Percentiles rank a stretch among this genome's conserved stretches.
Conservation (phyloP, 805 yeast species). For the Yarrowia sp. region DNA sequence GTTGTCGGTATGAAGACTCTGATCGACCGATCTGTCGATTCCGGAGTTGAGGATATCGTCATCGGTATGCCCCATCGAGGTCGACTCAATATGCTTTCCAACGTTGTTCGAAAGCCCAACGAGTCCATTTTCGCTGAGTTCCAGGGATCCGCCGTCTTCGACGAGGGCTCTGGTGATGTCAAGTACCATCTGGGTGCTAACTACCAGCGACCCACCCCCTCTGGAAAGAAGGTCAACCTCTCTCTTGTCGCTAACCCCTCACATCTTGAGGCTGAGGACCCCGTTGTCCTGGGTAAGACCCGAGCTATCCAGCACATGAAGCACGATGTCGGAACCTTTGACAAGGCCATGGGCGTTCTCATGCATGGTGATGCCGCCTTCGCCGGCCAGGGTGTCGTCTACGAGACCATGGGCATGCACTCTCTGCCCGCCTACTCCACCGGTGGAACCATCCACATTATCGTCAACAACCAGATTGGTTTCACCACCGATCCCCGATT, state of each 20-base stretch:
- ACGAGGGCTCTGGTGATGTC: slow-evolving; percentile 98
- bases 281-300: slow-evolving; percentile 96
- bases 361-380: slow-evolving; percentile 99
- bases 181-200: slow-evolving; percentile 99
- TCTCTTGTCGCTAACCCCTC: slow-evolving; percentile 98
- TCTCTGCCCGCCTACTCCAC: slow-evolving; percentile 92
- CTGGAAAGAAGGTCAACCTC: slow-evolving; percentile 92
- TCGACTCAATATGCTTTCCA: slow-evolving; percentile 93
- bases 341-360: slow-evolving; percentile 86
- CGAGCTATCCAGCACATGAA: slow-evolving; percentile 93
- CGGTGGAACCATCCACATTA: slow-evolving; percentile 97
- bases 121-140: slow-evolving; percentile 97
- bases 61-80: slow-evolving; percentile 99
- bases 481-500: slow-evolving; percentile 98
- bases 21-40: slow-evolving; percentile 81
- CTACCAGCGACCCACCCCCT: slow-evolving; percentile 97
- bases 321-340: slow-evolving; percentile 73
- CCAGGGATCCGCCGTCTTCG: slow-evolving; percentile 82
- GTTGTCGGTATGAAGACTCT: slow-evolving; percentile 96
- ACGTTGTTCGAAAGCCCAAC: slow-evolving; percentile 97
- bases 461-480: slow-evolving; percentile 98
- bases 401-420: slow-evolving; percentile 95
- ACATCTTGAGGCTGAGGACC: slow-evolving; percentile 98
- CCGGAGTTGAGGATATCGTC: slow-evolving; percentile 92
- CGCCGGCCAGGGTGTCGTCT: slow-evolving; percentile 98